These are phyloP conservation scores for Camelina sativa DNA, from an alignment of 345 rosid species.

Conservation along the genomic window DNA sequence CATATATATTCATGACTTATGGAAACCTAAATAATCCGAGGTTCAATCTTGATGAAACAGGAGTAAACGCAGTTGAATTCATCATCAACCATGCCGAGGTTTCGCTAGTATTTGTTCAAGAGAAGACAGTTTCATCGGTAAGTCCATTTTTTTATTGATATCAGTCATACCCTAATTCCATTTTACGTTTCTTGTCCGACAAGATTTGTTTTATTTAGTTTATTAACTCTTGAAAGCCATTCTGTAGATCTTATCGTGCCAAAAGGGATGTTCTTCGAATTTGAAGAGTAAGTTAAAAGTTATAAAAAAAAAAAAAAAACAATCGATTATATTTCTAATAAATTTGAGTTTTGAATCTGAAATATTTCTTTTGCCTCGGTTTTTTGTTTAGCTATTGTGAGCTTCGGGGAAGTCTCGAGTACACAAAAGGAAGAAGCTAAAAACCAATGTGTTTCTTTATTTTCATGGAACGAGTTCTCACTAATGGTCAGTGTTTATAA, in stretches of 20 bases:
- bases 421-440: slow-evolving; percentile 76
- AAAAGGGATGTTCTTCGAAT: slow-evolving; percentile 60
- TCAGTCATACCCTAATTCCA: neutral
- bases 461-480: slow-evolving; percentile 80
- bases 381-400: slow-evolving; percentile 64
- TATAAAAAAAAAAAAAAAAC: no score
- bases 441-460: slow-evolving; percentile 70
- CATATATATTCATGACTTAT: neutral
- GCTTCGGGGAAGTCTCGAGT: slow-evolving; percentile 64
- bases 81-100: slow-evolving; percentile 93
- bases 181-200: slow-evolving; percentile 18
- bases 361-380: neutral
- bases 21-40: slow-evolving; percentile 7
- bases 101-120: slow-evolving; percentile 77
- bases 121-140: slow-evolving; percentile 78
- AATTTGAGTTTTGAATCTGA: neutral
- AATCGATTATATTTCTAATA: neutral
- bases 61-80: slow-evolving; percentile 91
- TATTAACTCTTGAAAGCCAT: slow-evolving; percentile 1
- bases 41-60: slow-evolving; percentile 48
- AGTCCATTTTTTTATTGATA: slow-evolving; percentile 28
- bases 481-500: slow-evolving; percentile 53
- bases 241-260: slow-evolving; percentile 77
- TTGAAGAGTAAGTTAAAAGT: slow-evolving; percentile 63
- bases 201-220: neutral